A percentile compares a stretch with the other conserved stretches of the same genome.
Evolutionary conservation across 345 rosid species (phyloP).

Genomic region (Physaria fendleri): DNA sequence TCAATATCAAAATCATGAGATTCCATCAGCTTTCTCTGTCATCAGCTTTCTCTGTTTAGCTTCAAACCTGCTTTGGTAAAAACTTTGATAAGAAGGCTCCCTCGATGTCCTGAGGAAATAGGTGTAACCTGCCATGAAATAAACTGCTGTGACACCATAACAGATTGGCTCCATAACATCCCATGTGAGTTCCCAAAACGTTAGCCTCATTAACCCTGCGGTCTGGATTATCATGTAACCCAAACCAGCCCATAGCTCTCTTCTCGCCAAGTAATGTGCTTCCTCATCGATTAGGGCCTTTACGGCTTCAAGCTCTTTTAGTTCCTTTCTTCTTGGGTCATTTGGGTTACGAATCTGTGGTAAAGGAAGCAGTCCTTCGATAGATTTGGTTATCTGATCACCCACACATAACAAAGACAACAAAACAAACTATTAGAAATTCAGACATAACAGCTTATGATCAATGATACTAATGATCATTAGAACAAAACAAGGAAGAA

Average conservation of each 20-base stretch:
- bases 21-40: too few relatives aligned
- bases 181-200: conserved; percentile 98
- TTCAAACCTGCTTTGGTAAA: conserved; percentile 62
- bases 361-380: conserved; percentile 60
- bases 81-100: conserved; percentile 93
- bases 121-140: conserved; percentile 66
- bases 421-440: too few relatives aligned
- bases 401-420: too few relatives aligned
- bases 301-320: conserved; percentile 48
- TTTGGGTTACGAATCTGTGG: conserved; percentile 30
- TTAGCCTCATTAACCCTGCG: conserved; percentile 83
- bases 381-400: conserved; percentile 65
- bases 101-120: conserved; percentile 82
- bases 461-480: too few relatives aligned
- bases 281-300: conserved; percentile 49
- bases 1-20: conserved; percentile 42
- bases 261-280: conserved; percentile 52
- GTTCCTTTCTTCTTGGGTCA: conserved; percentile 54
- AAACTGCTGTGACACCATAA: conserved; percentile 73
- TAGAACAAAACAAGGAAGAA: too few relatives aligned
- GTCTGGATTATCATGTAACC: conserved; percentile 70
- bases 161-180: conserved; percentile 99
- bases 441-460: too few relatives aligned
- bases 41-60: conserved; percentile 60
- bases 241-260: conserved; percentile 80